Evolutionary conservation across 768 basidiomycete genomes (phyloP).

Genomic region (Rhodotorula babjevae): DNA sequence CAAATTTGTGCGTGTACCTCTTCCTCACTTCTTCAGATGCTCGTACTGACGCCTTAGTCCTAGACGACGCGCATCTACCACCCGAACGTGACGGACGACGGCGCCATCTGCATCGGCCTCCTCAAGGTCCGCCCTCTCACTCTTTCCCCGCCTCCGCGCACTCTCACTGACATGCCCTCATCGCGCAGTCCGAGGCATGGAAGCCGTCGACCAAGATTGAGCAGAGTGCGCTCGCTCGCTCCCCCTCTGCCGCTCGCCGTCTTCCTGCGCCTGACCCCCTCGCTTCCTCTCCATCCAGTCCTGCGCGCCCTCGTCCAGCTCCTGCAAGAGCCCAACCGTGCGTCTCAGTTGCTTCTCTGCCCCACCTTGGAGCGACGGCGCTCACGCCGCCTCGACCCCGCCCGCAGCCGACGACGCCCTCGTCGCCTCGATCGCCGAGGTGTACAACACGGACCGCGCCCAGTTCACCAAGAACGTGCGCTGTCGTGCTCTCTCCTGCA

Average conservation of each 20-base stretch:
- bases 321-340: slow-evolving; percentile 39
- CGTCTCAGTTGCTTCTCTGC: background rate
- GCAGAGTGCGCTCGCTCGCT: slow-evolving; percentile 8
- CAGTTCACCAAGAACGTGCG: slow-evolving; percentile 29
- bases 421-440: slow-evolving; percentile 40
- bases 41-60: background rate
- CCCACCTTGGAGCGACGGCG: no score
- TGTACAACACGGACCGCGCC: slow-evolving; percentile 35
- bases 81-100: slow-evolving; percentile 40
- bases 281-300: slow-evolving; percentile 17
- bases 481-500: background rate
- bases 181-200: slow-evolving; percentile 38
- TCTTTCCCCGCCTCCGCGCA: background rate
- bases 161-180: background rate
- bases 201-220: slow-evolving; percentile 41
- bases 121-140: slow-evolving; percentile 22
- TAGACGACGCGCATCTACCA: slow-evolving; percentile 40
- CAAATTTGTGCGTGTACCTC: slow-evolving; percentile 34
- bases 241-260: background rate
- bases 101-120: slow-evolving; percentile 39
- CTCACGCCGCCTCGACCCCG: background rate
- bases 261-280: no score
- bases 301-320: slow-evolving; percentile 39
- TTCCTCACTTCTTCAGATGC: background rate
- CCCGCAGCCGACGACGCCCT: slow-evolving; percentile 37